phyloP scores from a whole-genome alignment of 192 early-diverging fungal genomes.

The Thamnidium elegans region DNA sequence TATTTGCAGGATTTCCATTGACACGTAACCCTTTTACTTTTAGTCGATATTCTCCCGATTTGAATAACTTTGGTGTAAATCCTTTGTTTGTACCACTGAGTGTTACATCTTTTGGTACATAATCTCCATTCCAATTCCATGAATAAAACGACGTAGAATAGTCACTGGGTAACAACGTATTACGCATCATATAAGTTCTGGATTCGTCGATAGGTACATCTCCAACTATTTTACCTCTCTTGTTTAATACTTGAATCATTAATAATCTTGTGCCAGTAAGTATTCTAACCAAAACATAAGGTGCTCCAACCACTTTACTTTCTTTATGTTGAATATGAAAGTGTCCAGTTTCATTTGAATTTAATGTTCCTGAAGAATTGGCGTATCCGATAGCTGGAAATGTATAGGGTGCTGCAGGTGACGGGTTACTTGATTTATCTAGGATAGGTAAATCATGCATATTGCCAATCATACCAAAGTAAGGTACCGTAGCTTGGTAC shows the following conservation, averaged over 20 bases:
- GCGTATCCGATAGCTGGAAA: slow-evolving; percentile 29
- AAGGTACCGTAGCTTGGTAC: slow-evolving; percentile 32
- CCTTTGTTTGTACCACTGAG: slow-evolving; percentile 11
- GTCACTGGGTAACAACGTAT: background rate
- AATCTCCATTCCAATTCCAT: slow-evolving; percentile 26
- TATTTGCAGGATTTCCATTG: slow-evolving; percentile 15
- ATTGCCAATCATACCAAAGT: slow-evolving; percentile 43
- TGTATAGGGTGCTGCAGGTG: slow-evolving; percentile 8
- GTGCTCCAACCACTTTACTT: background rate
- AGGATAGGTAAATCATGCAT: slow-evolving; percentile 40
- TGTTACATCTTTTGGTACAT: slow-evolving; percentile 24
- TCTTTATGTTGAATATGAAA: background rate
- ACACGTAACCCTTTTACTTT: slow-evolving; percentile 24
- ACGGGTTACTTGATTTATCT: slow-evolving; percentile 18
- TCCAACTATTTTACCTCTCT: slow-evolving; percentile 4
- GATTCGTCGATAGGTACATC: slow-evolving; percentile 22
- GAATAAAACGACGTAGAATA: slow-evolving; percentile 15
- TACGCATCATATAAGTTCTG: slow-evolving; percentile 19
- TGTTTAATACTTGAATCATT: slow-evolving; percentile 24
- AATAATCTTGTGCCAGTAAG: slow-evolving; percentile 23
- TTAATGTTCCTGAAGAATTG: background rate
- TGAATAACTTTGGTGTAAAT: background rate
- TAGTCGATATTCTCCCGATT: slow-evolving; percentile 19
- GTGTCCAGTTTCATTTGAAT: background rate
- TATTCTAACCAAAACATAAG: slow-evolving; percentile 19